phyloP scores from a whole-genome alignment of 305 asterid genomes.

The Rubia tinctorum region DNA sequence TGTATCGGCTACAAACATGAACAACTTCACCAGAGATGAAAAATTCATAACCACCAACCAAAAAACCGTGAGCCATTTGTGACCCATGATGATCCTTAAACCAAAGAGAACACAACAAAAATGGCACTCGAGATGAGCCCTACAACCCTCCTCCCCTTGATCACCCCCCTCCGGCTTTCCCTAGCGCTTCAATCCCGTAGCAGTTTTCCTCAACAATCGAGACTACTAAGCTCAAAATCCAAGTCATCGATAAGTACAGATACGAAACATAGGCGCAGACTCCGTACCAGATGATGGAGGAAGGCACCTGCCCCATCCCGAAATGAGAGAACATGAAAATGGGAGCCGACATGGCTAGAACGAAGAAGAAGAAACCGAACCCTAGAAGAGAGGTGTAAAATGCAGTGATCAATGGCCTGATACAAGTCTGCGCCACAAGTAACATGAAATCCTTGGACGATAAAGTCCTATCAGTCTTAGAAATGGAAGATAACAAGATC shows the following conservation, averaged over 20 bases:
- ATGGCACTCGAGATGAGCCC: constrained; percentile 35
- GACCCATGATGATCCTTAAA: constrained; percentile 8
- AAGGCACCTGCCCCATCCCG: not conserved
- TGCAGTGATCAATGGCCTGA: constrained; percentile 14
- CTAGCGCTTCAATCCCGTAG: constrained; percentile 14
- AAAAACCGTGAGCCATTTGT: constrained; percentile 7
- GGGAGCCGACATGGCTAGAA: not conserved
- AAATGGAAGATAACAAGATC: constrained; percentile 3
- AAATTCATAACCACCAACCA: constrained; percentile 16
- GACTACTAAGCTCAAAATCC: constrained; percentile 15
- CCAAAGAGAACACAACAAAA: constrained; percentile 8
- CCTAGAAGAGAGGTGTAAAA: constrained; percentile 6
- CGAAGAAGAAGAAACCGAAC: not conserved
- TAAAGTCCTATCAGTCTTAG: constrained; percentile 3
- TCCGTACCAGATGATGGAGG: not conserved
- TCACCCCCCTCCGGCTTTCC: constrained; percentile 6
- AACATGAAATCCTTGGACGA: not conserved
- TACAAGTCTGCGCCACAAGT: not conserved
- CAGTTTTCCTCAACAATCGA: constrained; percentile 14
- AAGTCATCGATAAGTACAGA: constrained; percentile 4
- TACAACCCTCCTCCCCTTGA: constrained; percentile 16
- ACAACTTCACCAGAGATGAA: constrained; percentile 25
- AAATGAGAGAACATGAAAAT: not conserved
- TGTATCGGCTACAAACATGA: no score
- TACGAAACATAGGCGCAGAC: constrained; percentile 4